Conservation (phyloP, 1,284 basidiomycete species). For the Flammula alnicola region DNA sequence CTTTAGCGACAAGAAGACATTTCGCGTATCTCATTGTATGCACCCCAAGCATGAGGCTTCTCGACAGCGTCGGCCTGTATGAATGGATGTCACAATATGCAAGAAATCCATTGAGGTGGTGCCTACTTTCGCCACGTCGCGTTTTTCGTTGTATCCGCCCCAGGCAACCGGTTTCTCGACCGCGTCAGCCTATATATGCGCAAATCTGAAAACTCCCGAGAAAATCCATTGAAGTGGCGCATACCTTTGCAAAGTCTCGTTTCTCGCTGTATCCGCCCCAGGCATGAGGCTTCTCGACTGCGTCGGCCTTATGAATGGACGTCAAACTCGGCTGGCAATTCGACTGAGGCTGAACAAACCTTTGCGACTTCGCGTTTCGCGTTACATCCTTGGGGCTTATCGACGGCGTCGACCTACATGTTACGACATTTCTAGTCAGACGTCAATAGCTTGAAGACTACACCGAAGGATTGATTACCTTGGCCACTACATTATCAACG, state of each 20-base stretch:
- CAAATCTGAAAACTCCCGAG: no score
- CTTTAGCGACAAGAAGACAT: neutral
- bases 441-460: no score
- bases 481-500: no score
- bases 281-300: neutral
- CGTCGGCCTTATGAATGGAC: no score
- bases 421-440: no score
- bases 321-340: no score
- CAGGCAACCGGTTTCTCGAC: neutral
- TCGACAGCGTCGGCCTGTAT: constrained; percentile 8
- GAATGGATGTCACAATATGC: neutral
- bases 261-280: no score
- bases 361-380: neutral
- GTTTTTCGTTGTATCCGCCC: no score
- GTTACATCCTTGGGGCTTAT: neutral
- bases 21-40: constrained; percentile 5
- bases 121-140: neutral
- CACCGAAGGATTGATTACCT: no score
- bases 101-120: neutral
- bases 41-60: constrained; percentile 13
- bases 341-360: no score
- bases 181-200: constrained; percentile 4
- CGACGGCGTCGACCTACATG: neutral
- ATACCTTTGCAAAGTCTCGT: neutral
- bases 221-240: no score